Base-by-base conservation (phyloP, 2,329 filamentous ascomycete species). In the Neonectria faginata region DNA sequence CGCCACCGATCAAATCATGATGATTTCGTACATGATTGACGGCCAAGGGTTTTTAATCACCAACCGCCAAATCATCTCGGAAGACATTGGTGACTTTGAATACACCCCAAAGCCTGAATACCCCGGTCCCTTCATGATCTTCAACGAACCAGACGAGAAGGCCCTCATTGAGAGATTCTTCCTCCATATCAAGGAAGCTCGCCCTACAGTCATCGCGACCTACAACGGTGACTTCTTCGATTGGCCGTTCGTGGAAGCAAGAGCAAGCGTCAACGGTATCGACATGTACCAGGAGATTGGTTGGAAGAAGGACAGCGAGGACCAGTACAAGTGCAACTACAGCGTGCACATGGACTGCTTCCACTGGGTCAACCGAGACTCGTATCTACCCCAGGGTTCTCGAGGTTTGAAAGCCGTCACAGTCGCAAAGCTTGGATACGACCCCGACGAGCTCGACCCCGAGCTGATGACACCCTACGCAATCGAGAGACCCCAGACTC, bases 221-320 rank as follows among this genome's bases (percentile, higher is more conserved):
- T 99, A 99, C 86, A 99, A 99, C 93, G 96, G 96, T 82, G 96
- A 99, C 83, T 99, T 99, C 79, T 99, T 99, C 89, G 96, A 99
- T 90, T 99, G 96, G 96, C 95, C 96, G 0, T 99, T 97, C 76
- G 94, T 99, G 25, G 96, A 99, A 82, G 89, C 96, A 48, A 87
- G 96, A 81, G 93, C 97, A 29, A 97, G 94, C 76, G 88, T 97
- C 69, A 91, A 97, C 72, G 96, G 97, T 31, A 97, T 99, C 77
- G 96, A 99, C 79, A 98, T 99, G 96, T 99, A 99, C 80, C 92
- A 91, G 67, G 97, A 99, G 78, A 99, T 97, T 74, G 96, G 96
- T 5, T 99, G 97, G 87, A 91, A 91, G 74, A 98, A 96, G 79
- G 96, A 97, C 80, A 92, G 83, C 73, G 96, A 99, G 76, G 97